Base-by-base conservation (phyloP, 768 basidiomycete species). In the Xerocomellus amylosporus region DNA sequence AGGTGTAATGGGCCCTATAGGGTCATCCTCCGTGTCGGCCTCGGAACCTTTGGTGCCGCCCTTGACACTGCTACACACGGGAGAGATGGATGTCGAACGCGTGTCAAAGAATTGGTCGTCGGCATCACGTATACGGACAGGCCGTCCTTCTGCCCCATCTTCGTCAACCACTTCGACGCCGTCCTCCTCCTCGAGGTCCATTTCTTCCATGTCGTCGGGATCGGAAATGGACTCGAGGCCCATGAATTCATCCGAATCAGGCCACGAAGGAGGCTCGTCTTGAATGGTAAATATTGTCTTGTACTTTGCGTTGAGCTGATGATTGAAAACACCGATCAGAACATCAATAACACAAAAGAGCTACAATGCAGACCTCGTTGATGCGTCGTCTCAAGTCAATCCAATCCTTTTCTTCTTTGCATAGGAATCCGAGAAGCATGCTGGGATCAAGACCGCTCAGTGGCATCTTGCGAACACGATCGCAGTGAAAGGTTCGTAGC, bases 401-500 rank as follows among this genome's bases (percentile, higher is more conserved):
- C 90, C 93, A 98, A 50, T 98, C 96, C 17, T 67, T 75, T 72
- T 92, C 88, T 64, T 90, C 84, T 62, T 81, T 82, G 67, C 88
- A 87, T 60, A 98, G 66, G 68, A 99, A 98, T 12, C 95, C 95
- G 55, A 98, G 80, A 8, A 99, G 75, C 97, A 99, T 98, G 62
- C 93, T 97, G 22, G 96, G 97, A 69, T 98, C 97, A 51, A 99
- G 74, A 28, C 88, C 89, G 38, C 84, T 83, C 34, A 98, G 72
- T 0, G 88, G 88, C 90, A 98, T 96, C 82, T 96, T 98, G 66
- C 93, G 79, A 37, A 98, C 88, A 17, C 88, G 84, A n/a, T 99
- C 97, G 68, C 93, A 94, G 71, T 98, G 97, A 76, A 94, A 99
- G 13, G 91, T 96, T 64, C 82, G 82, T 33, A 98, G 74, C 65